These are phyloP conservation scores for Rickenella mellea DNA, from an alignment of 768 basidiomycete species.

Conservation along the genomic window DNA sequence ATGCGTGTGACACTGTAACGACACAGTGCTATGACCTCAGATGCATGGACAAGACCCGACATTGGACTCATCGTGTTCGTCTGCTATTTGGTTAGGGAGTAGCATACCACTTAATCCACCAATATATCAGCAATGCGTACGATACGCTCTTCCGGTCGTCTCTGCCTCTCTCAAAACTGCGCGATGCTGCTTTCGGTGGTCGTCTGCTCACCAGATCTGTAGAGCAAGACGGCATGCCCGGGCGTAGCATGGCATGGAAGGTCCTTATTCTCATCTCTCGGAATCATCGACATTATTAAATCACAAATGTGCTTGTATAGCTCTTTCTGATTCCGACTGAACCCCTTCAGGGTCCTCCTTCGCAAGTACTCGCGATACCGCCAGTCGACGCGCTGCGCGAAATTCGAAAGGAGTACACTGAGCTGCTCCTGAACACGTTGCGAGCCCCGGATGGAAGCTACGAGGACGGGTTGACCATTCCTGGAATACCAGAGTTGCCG, in stretches of 20 bases:
- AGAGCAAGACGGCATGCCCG: conserved; percentile 40
- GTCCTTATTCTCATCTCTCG: conserved; percentile 23
- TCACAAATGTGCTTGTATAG: conserved; percentile 38
- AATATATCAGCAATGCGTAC: no score
- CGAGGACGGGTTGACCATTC: conserved; percentile 53
- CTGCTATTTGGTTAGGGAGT: no score
- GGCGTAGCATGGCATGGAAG: conserved; percentile 86
- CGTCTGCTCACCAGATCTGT: conserved; percentile 39
- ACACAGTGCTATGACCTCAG: no score
- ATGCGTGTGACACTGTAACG: no score
- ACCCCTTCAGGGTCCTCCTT: conserved; percentile 46
- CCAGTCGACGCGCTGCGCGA: conserved; percentile 27
- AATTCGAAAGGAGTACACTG: conserved; percentile 47
- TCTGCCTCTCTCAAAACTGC: conserved; percentile 49
- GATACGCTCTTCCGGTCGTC: conserved; percentile 42
- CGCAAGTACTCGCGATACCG: conserved; percentile 17
- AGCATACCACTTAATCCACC: no score
- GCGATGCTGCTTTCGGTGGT: conserved; percentile 56
- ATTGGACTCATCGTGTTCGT: no score
- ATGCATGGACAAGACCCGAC: no score
- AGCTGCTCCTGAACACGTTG: conserved; percentile 57
- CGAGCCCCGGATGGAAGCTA: conserved; percentile 82
- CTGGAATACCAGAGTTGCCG: conserved; percentile 34
- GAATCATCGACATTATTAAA: no score
- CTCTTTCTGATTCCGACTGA: conserved; percentile 60